Evolutionary conservation across 345 rosid genomes (phyloP), one percentile per base, ranked within the genome.

Genomic region (Capsella bursapastoris): DNA sequence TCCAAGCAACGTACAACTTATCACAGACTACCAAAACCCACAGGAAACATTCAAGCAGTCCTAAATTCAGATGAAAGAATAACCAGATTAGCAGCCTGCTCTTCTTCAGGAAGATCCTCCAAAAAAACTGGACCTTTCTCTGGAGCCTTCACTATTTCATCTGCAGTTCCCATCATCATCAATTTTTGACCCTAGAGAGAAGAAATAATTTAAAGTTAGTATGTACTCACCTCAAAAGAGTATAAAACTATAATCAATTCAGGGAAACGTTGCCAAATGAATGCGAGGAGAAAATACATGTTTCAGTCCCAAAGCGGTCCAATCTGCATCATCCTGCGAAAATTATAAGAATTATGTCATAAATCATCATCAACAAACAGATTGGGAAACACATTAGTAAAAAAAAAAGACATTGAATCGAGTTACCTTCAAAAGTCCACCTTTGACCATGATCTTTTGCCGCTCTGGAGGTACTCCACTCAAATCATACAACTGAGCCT

Each of bases 151-250:
- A 88, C 86, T 78, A 90, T 81, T 88, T 90, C 96, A 77, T 87
- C 96, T 27, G 92, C 90, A 66, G 94, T 87, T 74, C 96, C 97
- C 93, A 92, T 88, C 94, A 92, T 86, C 97, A 92, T 92, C 86
- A 90, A 72, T 69, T 81, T 88, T 86, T 90, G 94, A 67, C 96
- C 96, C 97, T 90, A 64, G 44, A 71, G 55, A 43, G 66, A 68
- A 8, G 48, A 44, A 47, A n/a, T 6, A 7, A 6, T 7, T 9
- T 15, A 45, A 45, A n/a, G 1, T 6, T n/a, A n/a, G 3, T 45
- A 45, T 4, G 18, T 45, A 45, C n/a, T 15, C 49, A 14, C 16
- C 6, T 43, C 47, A 45, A 62, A 73, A 8, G 34, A 41, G 15
- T 9, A 47, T 6, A 9, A 51, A 29, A 38, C 29, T 32, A 14